Evolutionary conservation across 495 filamentous ascomycete species (phyloP), one percentile per base, ranked within the genome.

Genomic region (Hypomontagnella submonticulosa): DNA sequence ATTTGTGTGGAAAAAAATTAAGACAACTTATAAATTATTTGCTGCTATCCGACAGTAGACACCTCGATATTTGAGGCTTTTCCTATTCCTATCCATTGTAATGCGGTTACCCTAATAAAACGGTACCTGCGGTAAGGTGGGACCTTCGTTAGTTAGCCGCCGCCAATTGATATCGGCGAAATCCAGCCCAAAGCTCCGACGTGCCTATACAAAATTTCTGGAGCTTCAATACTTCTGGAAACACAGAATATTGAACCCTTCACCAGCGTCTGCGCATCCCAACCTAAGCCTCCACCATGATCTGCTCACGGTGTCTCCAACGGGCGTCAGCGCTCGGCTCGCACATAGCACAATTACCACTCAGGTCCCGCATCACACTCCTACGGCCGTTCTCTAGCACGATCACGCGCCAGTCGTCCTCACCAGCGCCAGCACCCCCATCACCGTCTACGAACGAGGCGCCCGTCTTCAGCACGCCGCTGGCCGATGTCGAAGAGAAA

Each of bases 281-380:
- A 13, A 53, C 55, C 9, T 11, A 33, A 38, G 13, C n/a, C 13
- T 20, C 37, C 55, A 9, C 70, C 60, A 83, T 83, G 81, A 81
- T 82, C 65, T 83, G 81, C 70, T 69, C 72, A 53, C 74, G 78
- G 23, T 81, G 77, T 70, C 77, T 81, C 41, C 74, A 75, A 47
- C 76, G 70, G 53, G 76, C 71, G 48, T 64, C 77, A 4, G 69
- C 73, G 65, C 63, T 70, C 41, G 63, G 51, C 49, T 53, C 73
- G 40, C 64, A 41, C 67, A 60, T 56, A 5, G 46, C 48, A 6
- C 41, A 34, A 53, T 9, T 44, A 50, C 58, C 49, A 42, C 47
- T 56, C 40, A 62, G 63, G 51, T 71, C 41, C 34, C 41, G 57
- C 42, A 11, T 48, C 52, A 41, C 56, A 7, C 5, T 19, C 55